These are phyloP conservation scores for Cardamine resedifolia DNA, from an alignment of 345 rosid species.

Conservation along the genomic window DNA sequence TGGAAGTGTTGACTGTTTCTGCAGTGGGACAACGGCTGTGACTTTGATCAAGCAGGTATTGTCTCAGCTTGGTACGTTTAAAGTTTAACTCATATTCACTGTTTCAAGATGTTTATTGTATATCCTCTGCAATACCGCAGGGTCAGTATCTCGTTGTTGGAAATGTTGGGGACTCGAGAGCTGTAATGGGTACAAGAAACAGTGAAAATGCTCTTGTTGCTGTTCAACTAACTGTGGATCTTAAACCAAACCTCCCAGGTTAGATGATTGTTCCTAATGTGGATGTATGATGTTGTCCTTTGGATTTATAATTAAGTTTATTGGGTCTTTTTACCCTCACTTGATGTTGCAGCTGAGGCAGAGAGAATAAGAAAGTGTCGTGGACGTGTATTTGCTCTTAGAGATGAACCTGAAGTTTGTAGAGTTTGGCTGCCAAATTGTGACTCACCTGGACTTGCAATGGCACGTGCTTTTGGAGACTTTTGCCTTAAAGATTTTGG, in stretches of 20 bases:
- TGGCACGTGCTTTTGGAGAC: conserved; percentile 99
- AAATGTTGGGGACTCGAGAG: conserved; percentile 97
- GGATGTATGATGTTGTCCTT: conserved; percentile 7
- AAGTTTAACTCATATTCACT: conserved; percentile 1
- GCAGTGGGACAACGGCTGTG: conserved; percentile 99
- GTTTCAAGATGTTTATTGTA: not conserved
- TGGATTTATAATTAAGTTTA: conserved; percentile 2
- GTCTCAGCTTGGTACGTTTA: conserved; percentile 2
- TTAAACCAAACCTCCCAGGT: conserved; percentile 98
- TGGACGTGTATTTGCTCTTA: conserved; percentile 95
- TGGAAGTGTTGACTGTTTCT: conserved; percentile 73
- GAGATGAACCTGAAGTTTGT: conserved; percentile 93
- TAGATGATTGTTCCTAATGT: not conserved
- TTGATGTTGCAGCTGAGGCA: conserved; percentile 65
- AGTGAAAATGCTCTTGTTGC: conserved; percentile 65
- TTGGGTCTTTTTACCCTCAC: not conserved
- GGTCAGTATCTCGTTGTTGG: conserved; percentile 78
- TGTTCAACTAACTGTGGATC: conserved; percentile 95
- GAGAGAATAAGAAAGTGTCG: conserved; percentile 85
- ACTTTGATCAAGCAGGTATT: conserved; percentile 88
- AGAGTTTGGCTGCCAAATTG: conserved; percentile 96
- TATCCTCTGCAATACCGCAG: conserved; percentile 38
- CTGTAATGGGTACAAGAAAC: conserved; percentile 79
- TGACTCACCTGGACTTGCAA: conserved; percentile 97
- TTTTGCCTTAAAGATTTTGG: conserved; percentile 98